Conservation (phyloP, 2,329 filamentous ascomycete species). For the Anisogramma anomala region DNA sequence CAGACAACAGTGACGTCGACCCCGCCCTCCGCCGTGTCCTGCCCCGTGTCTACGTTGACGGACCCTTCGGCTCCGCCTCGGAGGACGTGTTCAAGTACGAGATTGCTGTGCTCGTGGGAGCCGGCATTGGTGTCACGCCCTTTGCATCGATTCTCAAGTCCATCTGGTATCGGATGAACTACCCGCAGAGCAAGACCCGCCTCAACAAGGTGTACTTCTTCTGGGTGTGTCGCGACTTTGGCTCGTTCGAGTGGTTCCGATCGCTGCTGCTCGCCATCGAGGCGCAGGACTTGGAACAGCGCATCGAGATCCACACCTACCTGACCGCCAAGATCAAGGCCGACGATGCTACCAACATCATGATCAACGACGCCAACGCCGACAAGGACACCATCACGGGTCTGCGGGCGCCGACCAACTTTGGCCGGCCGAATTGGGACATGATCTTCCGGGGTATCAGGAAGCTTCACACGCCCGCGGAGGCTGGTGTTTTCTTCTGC, state of each 20-base stretch:
- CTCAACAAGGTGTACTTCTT: conserved; percentile 85
- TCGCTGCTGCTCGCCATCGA: conserved; percentile 75
- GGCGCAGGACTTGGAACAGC: conserved; percentile 70
- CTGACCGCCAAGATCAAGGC: conserved; percentile 78
- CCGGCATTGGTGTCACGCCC: conserved; percentile 76
- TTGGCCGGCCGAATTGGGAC: conserved; percentile 80
- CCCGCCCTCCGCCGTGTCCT: conserved; percentile 61
- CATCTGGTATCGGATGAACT: conserved; percentile 91
- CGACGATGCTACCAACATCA: conserved; percentile 80
- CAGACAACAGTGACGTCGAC: conserved; percentile 47
- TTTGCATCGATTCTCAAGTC: conserved; percentile 82
- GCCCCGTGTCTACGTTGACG: conserved; percentile 71
- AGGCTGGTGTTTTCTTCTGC: conserved; percentile 75
- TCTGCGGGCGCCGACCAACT: conserved; percentile 70
- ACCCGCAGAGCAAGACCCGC: conserved; percentile 66
- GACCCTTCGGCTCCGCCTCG: conserved; percentile 74
- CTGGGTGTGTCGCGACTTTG: conserved; percentile 84
- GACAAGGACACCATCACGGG: conserved; percentile 79
- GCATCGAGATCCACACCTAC: conserved; percentile 84
- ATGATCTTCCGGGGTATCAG: conserved; percentile 78
- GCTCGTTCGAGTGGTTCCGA: conserved; percentile 82
- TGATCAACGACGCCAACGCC: conserved; percentile 81
- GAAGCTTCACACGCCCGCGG: conserved; percentile 62
- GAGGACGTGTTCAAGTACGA: conserved; percentile 88
- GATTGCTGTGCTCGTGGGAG: conserved; percentile 65